Evolutionary conservation across 2,329 filamentous ascomycete genomes (phyloP).

Genomic region (Neofusicoccum ribis): DNA sequence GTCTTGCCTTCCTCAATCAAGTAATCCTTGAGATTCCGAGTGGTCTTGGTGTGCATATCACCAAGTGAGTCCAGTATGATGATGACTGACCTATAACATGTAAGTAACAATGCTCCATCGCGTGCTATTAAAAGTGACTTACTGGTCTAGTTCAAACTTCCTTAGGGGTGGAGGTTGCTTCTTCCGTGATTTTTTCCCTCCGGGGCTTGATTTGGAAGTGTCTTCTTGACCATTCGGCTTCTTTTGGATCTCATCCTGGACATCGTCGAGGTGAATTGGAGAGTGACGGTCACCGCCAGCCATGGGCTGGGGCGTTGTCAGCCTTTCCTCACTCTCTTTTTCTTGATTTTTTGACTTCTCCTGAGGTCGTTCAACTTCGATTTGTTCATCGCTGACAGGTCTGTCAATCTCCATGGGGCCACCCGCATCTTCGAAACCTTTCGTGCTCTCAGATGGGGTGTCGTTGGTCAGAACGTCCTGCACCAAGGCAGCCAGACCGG

Average conservation of each 20-base stretch:
- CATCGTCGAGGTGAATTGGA: neutral
- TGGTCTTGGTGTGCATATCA: slow-evolving; percentile 60
- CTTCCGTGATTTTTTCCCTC: neutral
- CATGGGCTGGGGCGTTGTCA: neutral
- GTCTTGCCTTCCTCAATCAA: slow-evolving; percentile 69
- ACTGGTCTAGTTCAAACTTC: neutral
- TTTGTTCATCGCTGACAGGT: neutral
- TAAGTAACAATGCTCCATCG: neutral
- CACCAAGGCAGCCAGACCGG: neutral
- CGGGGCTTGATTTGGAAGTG: neutral
- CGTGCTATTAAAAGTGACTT: neutral
- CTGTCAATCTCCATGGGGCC: slow-evolving; percentile 7
- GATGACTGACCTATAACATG: slow-evolving; percentile 58
- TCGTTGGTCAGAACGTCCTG: neutral
- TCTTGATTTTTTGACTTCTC: neutral
- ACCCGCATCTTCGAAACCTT: neutral
- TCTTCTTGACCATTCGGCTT: neutral
- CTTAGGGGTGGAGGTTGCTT: neutral
- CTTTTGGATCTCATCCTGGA: neutral
- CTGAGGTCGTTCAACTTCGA: no score
- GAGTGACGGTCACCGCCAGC: neutral
- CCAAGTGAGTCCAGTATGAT: slow-evolving; percentile 87
- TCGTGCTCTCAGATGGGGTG: neutral
- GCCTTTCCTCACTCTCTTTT: neutral
- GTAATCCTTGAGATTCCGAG: slow-evolving; percentile 72